Base-by-base conservation (phyloP, 495 filamentous ascomycete genomes). In the Penicillium samsonianum region DNA sequence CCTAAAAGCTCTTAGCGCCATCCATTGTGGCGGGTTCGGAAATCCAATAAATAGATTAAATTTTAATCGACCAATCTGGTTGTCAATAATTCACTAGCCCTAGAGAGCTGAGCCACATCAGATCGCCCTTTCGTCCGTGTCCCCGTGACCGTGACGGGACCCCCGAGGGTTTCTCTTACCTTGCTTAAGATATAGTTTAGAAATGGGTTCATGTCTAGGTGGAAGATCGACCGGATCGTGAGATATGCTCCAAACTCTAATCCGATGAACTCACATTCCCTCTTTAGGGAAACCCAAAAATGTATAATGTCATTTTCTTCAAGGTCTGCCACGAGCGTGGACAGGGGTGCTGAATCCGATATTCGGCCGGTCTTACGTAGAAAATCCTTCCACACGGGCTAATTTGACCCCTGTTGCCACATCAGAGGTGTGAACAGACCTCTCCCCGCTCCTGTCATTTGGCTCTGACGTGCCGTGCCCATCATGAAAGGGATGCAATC, bases 101-200 rank as follows among this genome's bases (percentile, higher is more conserved):
- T 60, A 54, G 31, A 8, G 47, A 55, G 53, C 60, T 65, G 57
- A 65, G 60, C 63, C 63, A 65, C 63, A 60, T 14, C 19, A 30
- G 52, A 42, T 30, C 23, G 26, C 38, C 22, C 25, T 28, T 28
- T 35, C 4, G 6, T 51, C 55, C 31, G 50, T 53, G 35, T 33
- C 9, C 30, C 30, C 30, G 4, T 25, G 23, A n/a, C n/a, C n/a
- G 2, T 25, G 23, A 25, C 23, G n/a, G n/a, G n/a, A n/a, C n/a
- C n/a, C n/a, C n/a, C 4, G 30, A 30, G 2, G 28, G 30, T 43
- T 58, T 16, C 7, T 5, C 41, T 8, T n/a, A 0, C 43, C 23
- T 46, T 46, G 43, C 42, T 11, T 45, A 17, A 11, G 26, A 31
- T 48, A 31, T 48, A 48, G n/a, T 48, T 48, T 25, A 5, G 25